phyloP scores from a whole-genome alignment of 345 rosid genomes.

The Dovyalis caffra region DNA sequence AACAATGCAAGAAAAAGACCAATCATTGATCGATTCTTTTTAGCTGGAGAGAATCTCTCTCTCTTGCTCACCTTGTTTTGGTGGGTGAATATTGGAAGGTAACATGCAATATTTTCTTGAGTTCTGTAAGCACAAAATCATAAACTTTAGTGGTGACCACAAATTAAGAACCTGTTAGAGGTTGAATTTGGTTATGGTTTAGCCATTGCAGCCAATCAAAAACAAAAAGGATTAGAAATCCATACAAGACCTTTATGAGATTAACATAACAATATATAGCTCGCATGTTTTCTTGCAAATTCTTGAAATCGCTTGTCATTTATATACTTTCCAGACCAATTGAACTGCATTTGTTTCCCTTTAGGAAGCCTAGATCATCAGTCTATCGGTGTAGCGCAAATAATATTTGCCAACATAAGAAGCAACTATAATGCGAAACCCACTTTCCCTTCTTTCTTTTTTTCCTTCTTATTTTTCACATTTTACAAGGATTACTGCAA shows the following conservation, averaged over 20 bases:
- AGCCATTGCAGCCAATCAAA: constrained; percentile 2
- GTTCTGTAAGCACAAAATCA: background rate
- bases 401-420: background rate
- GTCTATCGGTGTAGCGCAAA: background rate
- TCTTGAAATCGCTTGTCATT: background rate
- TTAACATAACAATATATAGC: background rate
- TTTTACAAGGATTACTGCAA: background rate
- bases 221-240: background rate
- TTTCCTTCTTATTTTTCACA: background rate
- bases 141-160: constrained; percentile 4
- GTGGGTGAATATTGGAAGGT: constrained; percentile 11
- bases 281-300: background rate
- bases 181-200: constrained; percentile 1
- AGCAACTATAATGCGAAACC: background rate
- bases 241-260: background rate
- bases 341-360: background rate
- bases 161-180: background rate
- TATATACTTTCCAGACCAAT: background rate
- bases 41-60: constrained; percentile 42
- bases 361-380: background rate
- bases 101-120: background rate
- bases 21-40: constrained; percentile 35
- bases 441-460: background rate
- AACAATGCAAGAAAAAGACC: constrained; percentile 17
- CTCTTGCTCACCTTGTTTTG: constrained; percentile 2